These are phyloP conservation scores for Arabidopsis suecica DNA, from an alignment of 345 rosid species.

Conservation along the genomic window DNA sequence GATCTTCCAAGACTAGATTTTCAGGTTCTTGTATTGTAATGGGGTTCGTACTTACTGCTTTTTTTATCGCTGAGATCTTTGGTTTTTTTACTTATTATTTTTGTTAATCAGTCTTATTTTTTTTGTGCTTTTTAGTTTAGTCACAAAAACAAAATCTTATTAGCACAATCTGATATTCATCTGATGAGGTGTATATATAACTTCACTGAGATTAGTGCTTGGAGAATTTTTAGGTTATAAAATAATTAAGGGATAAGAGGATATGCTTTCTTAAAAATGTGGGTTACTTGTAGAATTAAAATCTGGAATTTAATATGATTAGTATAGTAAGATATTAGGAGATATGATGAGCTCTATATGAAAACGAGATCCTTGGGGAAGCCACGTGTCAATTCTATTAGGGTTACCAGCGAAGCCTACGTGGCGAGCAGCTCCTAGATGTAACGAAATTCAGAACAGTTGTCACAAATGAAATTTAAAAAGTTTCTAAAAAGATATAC, in stretches of 20 bases:
- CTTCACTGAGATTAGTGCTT: slow-evolving; percentile 7
- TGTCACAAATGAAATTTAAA: slow-evolving; percentile 18
- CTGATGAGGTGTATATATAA: neutral
- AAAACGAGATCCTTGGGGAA: neutral
- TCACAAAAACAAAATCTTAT: neutral
- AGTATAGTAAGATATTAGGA: slow-evolving; percentile 11
- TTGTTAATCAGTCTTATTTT: neutral
- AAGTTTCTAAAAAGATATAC: neutral
- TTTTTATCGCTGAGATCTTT: neutral
- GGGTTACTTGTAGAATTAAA: slow-evolving; percentile 27
- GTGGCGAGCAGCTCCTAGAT: slow-evolving; percentile 39
- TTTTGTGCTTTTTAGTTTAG: neutral
- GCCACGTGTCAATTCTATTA: slow-evolving; percentile 9
- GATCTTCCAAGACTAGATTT: slow-evolving; percentile 14
- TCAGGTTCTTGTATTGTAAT: slow-evolving; percentile 2
- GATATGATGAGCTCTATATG: slow-evolving; percentile 20
- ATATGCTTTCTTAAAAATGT: neutral
- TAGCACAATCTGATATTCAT: neutral
- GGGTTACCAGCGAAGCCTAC: slow-evolving; percentile 42
- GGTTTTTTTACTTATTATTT: neutral
- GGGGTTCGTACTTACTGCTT: neutral
- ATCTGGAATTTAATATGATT: neutral
- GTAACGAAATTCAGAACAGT: neutral
- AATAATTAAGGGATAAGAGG: neutral
- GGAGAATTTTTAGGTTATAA: neutral